Conservation (phyloP, 2,329 filamentous ascomycete genomes). For the Botrytis sinoallii region DNA sequence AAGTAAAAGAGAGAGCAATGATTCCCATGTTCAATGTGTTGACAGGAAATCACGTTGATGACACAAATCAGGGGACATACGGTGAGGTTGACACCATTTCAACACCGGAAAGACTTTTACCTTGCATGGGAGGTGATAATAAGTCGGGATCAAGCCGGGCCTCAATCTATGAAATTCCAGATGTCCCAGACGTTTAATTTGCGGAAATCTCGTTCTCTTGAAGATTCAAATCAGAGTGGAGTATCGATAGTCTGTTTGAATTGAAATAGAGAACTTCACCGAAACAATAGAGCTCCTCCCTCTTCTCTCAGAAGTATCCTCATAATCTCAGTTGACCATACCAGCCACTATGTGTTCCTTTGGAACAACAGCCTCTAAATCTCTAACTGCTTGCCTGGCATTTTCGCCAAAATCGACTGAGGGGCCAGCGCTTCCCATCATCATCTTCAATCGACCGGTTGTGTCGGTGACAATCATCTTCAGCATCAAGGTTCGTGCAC, state of each 20-base stretch:
- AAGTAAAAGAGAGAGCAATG: too few relatives aligned
- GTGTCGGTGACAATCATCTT: conserved; percentile 29
- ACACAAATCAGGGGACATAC: background rate
- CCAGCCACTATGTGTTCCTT: conserved; percentile 16
- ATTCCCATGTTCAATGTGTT: background rate
- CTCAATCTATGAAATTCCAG: background rate
- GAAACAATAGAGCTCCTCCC: background rate
- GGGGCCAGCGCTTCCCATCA: conserved; percentile 23
- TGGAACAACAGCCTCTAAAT: conserved; percentile 22
- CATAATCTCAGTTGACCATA: background rate
- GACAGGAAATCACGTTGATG: background rate
- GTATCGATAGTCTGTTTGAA: background rate
- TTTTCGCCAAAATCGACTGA: conserved; percentile 25
- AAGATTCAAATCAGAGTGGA: background rate
- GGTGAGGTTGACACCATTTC: background rate
- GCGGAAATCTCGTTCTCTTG: background rate
- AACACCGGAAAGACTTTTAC: background rate
- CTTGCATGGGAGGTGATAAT: background rate
- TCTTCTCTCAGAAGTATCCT: too few relatives aligned
- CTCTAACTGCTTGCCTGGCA: conserved; percentile 25
- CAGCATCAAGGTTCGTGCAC: conserved; percentile 28
- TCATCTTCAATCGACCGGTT: conserved; percentile 24
- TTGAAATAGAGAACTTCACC: background rate
- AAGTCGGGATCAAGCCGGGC: background rate
- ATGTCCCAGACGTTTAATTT: background rate